Evolutionary conservation across 202 grass and related monocot genomes (phyloP).

Genomic region (Eragrostis tef): DNA sequence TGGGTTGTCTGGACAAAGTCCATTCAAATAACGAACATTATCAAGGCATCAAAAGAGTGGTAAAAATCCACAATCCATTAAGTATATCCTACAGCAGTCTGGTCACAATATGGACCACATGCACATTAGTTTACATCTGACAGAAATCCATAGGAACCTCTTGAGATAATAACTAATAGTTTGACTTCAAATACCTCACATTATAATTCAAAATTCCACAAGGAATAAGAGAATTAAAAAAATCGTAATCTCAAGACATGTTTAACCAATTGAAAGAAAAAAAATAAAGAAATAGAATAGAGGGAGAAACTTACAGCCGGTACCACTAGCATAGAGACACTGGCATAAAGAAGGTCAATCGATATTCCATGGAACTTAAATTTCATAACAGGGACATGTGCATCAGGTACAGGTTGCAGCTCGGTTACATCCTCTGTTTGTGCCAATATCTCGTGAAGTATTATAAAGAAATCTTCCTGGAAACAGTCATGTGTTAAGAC

Average conservation of each 20-base stretch:
- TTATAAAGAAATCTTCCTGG: slow-evolving; percentile 97
- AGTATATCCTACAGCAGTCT: not conserved
- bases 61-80: not conserved
- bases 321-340: slow-evolving; percentile 86
- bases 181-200: not conserved
- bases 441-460: slow-evolving; percentile 76
- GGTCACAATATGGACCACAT: not conserved
- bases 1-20: not conserved
- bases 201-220: not conserved
- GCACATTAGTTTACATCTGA: not conserved
- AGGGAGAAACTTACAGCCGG: slow-evolving; percentile 61
- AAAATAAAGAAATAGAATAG: not conserved
- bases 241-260: not conserved
- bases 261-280: slow-evolving; percentile 7
- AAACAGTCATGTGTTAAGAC: slow-evolving; percentile 44
- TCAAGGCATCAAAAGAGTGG: not conserved
- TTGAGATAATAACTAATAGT: not conserved
- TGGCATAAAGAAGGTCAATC: slow-evolving; percentile 95
- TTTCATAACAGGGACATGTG: slow-evolving; percentile 98
- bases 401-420: slow-evolving; percentile 88
- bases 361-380: slow-evolving; percentile 96
- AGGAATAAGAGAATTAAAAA: not conserved
- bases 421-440: slow-evolving; percentile 79
- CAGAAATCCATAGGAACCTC: not conserved
- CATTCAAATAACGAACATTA: not conserved